Evolutionary conservation across 2,329 filamentous ascomycete species (phyloP).

Genomic region (Sporothrix variecibatus): DNA sequence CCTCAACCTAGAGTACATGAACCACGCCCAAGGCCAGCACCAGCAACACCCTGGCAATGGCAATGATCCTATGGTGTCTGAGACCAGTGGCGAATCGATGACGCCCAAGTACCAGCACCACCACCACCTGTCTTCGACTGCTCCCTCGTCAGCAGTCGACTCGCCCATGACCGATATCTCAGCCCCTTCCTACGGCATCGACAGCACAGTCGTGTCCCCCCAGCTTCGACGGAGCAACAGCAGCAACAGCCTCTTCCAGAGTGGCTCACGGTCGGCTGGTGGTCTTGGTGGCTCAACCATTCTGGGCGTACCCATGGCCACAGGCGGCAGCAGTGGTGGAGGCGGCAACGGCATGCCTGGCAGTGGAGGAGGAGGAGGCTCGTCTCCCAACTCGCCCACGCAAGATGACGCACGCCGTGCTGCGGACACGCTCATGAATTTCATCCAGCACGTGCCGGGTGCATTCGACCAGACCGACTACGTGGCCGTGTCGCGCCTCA

Average conservation of each 20-base stretch:
- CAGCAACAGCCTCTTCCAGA: constrained; percentile 46
- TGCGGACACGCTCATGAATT: constrained; percentile 77
- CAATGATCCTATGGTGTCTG: not conserved
- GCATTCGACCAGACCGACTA: constrained; percentile 78
- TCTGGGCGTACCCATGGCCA: not conserved
- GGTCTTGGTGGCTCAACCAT: constrained; percentile 31
- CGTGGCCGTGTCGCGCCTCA: constrained; percentile 74
- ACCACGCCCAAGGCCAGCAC: constrained; percentile 42
- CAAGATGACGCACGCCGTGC: constrained; percentile 85
- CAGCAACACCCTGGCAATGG: constrained; percentile 40
- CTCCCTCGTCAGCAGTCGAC: constrained; percentile 55
- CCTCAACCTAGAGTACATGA: constrained; percentile 62
- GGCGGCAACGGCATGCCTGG: not conserved
- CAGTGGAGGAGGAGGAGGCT: constrained; percentile 32
- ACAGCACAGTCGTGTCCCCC: constrained; percentile 44
- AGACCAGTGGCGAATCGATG: constrained; percentile 30
- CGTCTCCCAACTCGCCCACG: constrained; percentile 67
- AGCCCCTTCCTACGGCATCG: constrained; percentile 43
- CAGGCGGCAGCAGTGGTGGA: constrained; percentile 9
- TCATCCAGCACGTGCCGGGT: constrained; percentile 69
- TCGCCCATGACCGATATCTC: constrained; percentile 53
- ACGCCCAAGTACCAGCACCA: constrained; percentile 61
- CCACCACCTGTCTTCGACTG: constrained; percentile 51
- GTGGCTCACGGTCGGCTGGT: constrained; percentile 34
- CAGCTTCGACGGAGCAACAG: constrained; percentile 55